Conservation (phyloP, 139 green algal species). For the Asterochloris sp. region DNA sequence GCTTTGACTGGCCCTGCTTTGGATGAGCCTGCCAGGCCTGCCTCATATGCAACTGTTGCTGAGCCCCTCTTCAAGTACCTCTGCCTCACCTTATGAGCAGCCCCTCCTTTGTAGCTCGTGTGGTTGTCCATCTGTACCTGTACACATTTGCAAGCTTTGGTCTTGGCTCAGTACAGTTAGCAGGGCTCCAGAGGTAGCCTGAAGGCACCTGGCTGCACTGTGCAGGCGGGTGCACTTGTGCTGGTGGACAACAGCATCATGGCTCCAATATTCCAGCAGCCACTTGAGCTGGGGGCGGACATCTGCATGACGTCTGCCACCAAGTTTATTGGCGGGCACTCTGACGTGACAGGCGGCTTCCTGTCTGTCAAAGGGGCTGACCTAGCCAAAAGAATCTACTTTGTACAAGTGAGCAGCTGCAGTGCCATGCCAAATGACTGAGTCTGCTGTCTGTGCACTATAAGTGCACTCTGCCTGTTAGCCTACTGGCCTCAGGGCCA, state of each 20-base stretch:
- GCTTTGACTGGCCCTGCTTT: background rate
- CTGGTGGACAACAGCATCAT: constrained; percentile 98
- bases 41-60: background rate
- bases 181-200: background rate
- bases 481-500: background rate
- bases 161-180: background rate
- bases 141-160: background rate
- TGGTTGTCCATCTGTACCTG: background rate
- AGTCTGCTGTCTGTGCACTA: background rate
- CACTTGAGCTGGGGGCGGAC: constrained; percentile 89
- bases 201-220: background rate
- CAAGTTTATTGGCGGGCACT: constrained; percentile 96
- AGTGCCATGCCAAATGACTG: too few relatives aligned
- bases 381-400: constrained; percentile 86
- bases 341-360: constrained; percentile 90
- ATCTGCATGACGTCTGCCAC: constrained; percentile 95
- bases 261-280: constrained; percentile 76
- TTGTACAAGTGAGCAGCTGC: constrained; percentile 61
- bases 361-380: constrained; percentile 74
- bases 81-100: background rate
- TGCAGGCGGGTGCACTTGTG: constrained; percentile 68
- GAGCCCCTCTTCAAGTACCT: background rate
- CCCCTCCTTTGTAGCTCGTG: background rate
- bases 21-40: too few relatives aligned
- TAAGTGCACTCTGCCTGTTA: background rate